Evolutionary conservation across 805 yeast genomes (phyloP).

Genomic region (Saccharomycopsis guyanensis): DNA sequence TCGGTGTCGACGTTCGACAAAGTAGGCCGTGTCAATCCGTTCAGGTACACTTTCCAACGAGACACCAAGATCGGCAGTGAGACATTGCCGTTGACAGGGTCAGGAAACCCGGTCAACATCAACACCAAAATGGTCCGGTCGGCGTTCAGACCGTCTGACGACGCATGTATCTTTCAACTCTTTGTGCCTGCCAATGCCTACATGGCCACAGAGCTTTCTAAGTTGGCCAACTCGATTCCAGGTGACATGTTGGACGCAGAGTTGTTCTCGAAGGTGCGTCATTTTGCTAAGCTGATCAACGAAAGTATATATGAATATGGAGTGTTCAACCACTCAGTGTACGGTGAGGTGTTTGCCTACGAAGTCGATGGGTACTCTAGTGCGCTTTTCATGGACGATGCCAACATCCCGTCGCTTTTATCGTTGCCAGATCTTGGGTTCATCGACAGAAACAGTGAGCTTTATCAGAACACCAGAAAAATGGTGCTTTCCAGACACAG

Average conservation of each 20-base stretch:
- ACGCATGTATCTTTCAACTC: slow-evolving; percentile 42
- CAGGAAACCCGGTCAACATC: slow-evolving; percentile 74
- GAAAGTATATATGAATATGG: slow-evolving; percentile 48
- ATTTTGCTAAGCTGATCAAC: slow-evolving; percentile 13
- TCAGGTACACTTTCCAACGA: slow-evolving; percentile 63
- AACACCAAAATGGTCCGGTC: slow-evolving; percentile 50
- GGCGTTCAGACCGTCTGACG: slow-evolving; percentile 49
- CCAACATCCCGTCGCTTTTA: slow-evolving; percentile 76
- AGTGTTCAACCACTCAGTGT: slow-evolving; percentile 55
- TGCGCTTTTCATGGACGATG: slow-evolving; percentile 74
- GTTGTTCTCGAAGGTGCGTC: not conserved
- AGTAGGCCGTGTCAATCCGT: slow-evolving; percentile 34
- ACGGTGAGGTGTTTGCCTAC: slow-evolving; percentile 76
- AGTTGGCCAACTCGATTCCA: slow-evolving; percentile 26
- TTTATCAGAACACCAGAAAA: slow-evolving; percentile 71
- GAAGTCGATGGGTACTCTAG: slow-evolving; percentile 88
- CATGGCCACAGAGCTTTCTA: slow-evolving; percentile 53
- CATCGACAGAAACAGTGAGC: slow-evolving; percentile 38
- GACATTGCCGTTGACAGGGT: slow-evolving; percentile 69
- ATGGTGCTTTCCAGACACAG: slow-evolving; percentile 65
- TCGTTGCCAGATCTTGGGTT: slow-evolving; percentile 78
- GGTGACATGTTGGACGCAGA: slow-evolving; percentile 15
- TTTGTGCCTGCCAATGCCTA: slow-evolving; percentile 85
- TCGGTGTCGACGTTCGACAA: slow-evolving; percentile 51
- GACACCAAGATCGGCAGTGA: slow-evolving; percentile 72